Conservation (phyloP, 257 asterid genomes). For the Petrea volubilis region DNA sequence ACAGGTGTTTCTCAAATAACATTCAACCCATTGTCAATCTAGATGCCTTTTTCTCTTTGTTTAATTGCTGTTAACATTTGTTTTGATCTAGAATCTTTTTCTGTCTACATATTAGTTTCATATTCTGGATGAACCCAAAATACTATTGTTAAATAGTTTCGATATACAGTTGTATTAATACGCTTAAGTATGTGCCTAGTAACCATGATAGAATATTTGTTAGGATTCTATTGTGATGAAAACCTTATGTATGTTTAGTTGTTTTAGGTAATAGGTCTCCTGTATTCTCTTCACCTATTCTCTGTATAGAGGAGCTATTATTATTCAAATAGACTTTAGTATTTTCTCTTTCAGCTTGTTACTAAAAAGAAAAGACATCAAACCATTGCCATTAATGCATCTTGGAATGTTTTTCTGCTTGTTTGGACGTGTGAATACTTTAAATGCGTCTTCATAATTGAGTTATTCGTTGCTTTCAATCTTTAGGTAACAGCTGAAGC, state of each 20-base stretch:
- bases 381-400: not conserved
- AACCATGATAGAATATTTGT: no score
- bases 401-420: constrained; percentile 9
- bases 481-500: constrained; percentile 79
- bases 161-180: not conserved
- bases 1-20: constrained; percentile 49
- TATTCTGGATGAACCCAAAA: not conserved
- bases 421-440: not conserved
- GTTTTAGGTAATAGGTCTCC: no score
- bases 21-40: constrained; percentile 11
- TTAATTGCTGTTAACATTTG: not conserved
- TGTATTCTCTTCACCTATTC: no score
- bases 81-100: not conserved
- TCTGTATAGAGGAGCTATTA: no score
- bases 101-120: not conserved
- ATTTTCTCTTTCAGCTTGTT: no score
- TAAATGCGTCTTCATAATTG: not conserved
- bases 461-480: constrained; percentile 14
- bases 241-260: no score
- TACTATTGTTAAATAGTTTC: not conserved
- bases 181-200: not conserved
- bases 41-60: not conserved
- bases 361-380: not conserved
- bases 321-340: no score
- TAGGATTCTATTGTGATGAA: no score